Conservation (phyloP, 2,329 filamentous ascomycete genomes). For the Colletotrichum sublineola region DNA sequence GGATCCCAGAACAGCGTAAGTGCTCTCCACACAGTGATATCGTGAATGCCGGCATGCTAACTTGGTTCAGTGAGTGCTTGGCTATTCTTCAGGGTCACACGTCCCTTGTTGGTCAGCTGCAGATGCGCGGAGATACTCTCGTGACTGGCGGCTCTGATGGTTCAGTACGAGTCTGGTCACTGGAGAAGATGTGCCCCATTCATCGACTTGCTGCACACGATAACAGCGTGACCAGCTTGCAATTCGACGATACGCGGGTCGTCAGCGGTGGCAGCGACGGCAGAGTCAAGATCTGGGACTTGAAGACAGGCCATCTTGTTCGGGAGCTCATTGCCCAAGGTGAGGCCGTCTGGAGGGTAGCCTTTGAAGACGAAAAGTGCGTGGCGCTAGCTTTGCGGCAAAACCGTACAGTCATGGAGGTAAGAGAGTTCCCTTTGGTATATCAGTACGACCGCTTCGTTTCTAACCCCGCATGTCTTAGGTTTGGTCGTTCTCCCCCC, state of each 20-base stretch:
- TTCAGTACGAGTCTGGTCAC: slow-evolving; percentile 95
- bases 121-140: slow-evolving; percentile 93
- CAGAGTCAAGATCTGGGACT: slow-evolving; percentile 98
- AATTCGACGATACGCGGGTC: slow-evolving; percentile 96
- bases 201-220: slow-evolving; percentile 96
- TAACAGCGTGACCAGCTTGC: slow-evolving; percentile 96
- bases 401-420: slow-evolving; percentile 96
- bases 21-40: slow-evolving; percentile 39
- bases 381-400: slow-evolving; percentile 92
- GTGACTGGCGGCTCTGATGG: slow-evolving; percentile 97
- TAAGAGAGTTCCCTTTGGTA: slow-evolving; percentile 59
- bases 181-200: slow-evolving; percentile 90
- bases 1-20: slow-evolving; percentile 89
- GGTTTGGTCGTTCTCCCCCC: slow-evolving; percentile 96
- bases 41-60: slow-evolving; percentile 48
- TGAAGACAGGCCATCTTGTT: slow-evolving; percentile 90
- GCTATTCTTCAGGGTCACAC: slow-evolving; percentile 97
- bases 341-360: slow-evolving; percentile 96
- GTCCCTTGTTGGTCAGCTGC: slow-evolving; percentile 93
- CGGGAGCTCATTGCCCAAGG: slow-evolving; percentile 92
- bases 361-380: slow-evolving; percentile 98
- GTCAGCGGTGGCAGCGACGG: slow-evolving; percentile 97
- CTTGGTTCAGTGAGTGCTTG: slow-evolving; percentile 75
- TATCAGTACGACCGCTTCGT: not conserved
- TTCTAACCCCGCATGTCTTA: slow-evolving; percentile 56